These are phyloP conservation scores for Fusarium sp. DNA, from an alignment of 2,329 filamentous ascomycete genomes.

Conservation along the genomic window DNA sequence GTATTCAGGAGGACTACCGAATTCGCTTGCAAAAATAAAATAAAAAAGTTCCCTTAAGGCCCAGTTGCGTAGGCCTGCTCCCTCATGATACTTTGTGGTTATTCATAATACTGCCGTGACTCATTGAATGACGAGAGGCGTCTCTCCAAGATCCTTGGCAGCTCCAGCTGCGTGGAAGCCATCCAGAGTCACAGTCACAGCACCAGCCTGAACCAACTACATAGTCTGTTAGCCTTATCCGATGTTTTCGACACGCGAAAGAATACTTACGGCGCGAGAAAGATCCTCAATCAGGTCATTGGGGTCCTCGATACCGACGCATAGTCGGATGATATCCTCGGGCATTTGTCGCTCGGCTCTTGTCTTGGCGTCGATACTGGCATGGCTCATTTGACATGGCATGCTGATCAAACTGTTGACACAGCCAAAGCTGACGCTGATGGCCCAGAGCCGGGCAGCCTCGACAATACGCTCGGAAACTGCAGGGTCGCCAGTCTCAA, in stretches of 20 bases:
- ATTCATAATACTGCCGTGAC: background rate
- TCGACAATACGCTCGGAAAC: constrained; percentile 95
- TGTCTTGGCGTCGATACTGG: constrained; percentile 96
- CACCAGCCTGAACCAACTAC: constrained; percentile 92
- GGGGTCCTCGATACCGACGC: constrained; percentile 94
- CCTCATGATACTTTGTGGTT: background rate
- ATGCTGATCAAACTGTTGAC: constrained; percentile 99
- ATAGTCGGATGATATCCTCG: constrained; percentile 95
- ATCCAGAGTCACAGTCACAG: constrained; percentile 86
- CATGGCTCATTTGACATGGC: constrained; percentile 99
- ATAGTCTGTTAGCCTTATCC: constrained; percentile 43
- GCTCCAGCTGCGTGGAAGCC: constrained; percentile 77
- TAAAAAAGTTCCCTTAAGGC: constrained; percentile 16
- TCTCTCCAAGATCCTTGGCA: constrained; percentile 52
- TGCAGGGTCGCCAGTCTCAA: constrained; percentile 89
- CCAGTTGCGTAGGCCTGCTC: background rate
- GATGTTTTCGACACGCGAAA: background rate
- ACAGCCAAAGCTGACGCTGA: constrained; percentile 97
- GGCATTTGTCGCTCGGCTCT: constrained; percentile 90
- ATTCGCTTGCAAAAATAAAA: constrained; percentile 42
- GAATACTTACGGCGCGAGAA: constrained; percentile 81
- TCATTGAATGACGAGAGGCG: constrained; percentile 46
- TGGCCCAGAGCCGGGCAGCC: constrained; percentile 90
- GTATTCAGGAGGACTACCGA: constrained; percentile 17
- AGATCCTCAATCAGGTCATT: constrained; percentile 95